Evolutionary conservation across 2,329 filamentous ascomycete species (phyloP), one percentile per base, ranked within the genome.

Genomic region (Ophiostoma quercus): DNA sequence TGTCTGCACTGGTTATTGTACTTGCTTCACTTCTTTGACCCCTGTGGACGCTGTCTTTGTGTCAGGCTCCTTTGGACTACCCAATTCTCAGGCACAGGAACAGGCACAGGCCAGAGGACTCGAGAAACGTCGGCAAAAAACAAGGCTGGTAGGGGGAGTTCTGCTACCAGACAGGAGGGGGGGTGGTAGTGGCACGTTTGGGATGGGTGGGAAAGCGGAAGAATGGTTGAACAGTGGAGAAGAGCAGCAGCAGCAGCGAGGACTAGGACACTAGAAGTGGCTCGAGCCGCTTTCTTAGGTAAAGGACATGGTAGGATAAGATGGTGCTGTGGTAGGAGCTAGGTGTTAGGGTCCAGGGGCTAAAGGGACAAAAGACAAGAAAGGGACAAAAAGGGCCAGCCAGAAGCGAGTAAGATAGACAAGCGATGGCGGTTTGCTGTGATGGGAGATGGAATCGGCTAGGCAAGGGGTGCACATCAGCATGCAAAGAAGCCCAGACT

Each of bases 271-370:
- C 68, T 68, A 69, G 66, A 66, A 67, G 68, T 71, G 71, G 68
- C 71, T 71, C 71, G 71, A 71, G 71, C 71, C 71, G 71, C 71
- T 68, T 51, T 68, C 29, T 34, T 57, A 25, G 47, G 41, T 60
- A 62, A 29, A 51, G 60, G 19, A 34, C 22, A 65, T 19, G 60
- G 9, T 14, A 29, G 22, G 22, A 62, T 16, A 34, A 32, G 25
- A 62, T 32, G 60, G 60, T 34, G 14, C 60, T 9, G n/a, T 39
- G 34, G 7, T 41, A 22, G 62, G 16, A 14, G 34, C 29, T 22
- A 65, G 62, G 34, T 16, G 25, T 25, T 62, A 32, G 60, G 60
- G 60, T 34, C 32, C 60, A 34, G 60, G 60, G 29, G 60, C 8
- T 25, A 32, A 62, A 12, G n/a, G 29, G 60, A 37, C 60, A 37